Evolutionary conservation across 1,139 yeast genomes (phyloP).

Genomic region (Yamadazyma friedrichii): DNA sequence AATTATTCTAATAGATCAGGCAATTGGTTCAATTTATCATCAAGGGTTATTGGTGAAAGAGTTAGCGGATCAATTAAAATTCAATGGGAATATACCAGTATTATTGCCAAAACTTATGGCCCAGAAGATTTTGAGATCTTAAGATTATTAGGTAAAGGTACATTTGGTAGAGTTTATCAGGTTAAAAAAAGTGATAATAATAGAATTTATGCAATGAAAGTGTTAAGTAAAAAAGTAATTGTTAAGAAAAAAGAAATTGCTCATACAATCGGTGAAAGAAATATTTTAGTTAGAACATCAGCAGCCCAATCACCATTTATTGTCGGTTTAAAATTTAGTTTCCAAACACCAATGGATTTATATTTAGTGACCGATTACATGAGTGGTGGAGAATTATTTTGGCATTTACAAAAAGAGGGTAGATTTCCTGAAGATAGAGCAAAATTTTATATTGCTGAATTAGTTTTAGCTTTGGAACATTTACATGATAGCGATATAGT

Average conservation of each 20-base stretch:
- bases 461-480: conserved; percentile 87
- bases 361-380: conserved; percentile 94
- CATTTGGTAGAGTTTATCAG: conserved; percentile 96
- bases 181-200: conserved; percentile 87
- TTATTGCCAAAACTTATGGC: conserved; percentile 75
- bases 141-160: conserved; percentile 89
- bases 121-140: conserved; percentile 93
- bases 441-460: conserved; percentile 92
- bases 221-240: conserved; percentile 87
- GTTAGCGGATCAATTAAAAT: conserved; percentile 78
- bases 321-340: conserved; percentile 91
- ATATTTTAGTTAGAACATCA: conserved; percentile 84
- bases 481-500: conserved; percentile 91
- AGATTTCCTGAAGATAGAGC: conserved; percentile 91
- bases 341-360: conserved; percentile 90
- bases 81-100: conserved; percentile 66
- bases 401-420: conserved; percentile 97
- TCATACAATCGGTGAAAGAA: conserved; percentile 95
- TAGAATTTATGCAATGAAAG: conserved; percentile 96
- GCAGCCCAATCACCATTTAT: conserved; percentile 86
- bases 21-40: conserved; percentile 73
- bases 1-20: conserved; percentile 37
- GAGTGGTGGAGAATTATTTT: conserved; percentile 97
- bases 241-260: conserved; percentile 96
- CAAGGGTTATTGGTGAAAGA: conserved; percentile 74